These are phyloP conservation scores for Eustoma russellianum DNA, from an alignment of 257 asterid species.

Conservation along the genomic window DNA sequence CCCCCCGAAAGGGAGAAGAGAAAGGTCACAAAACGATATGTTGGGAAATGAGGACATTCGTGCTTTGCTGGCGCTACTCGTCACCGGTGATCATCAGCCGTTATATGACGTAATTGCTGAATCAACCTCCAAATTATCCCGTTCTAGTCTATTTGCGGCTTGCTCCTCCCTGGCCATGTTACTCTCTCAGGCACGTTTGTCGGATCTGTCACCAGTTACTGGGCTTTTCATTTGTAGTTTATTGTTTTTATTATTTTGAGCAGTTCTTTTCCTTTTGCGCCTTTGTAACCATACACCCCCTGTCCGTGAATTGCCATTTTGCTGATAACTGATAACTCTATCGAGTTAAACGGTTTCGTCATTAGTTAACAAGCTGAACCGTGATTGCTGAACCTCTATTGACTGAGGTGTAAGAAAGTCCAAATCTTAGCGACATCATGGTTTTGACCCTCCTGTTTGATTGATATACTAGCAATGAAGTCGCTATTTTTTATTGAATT, in stretches of 20 bases:
- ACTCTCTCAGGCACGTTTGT: conserved; percentile 43
- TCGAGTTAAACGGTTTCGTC: not conserved
- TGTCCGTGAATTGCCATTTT: no score
- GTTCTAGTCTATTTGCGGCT: conserved; percentile 40
- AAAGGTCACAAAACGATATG: conserved; percentile 8
- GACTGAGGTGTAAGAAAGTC: not conserved
- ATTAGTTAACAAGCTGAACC: not conserved
- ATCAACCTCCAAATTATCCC: conserved; percentile 42
- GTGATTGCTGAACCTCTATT: not conserved
- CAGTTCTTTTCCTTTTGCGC: not conserved
- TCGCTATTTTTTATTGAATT: no score
- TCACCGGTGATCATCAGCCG: conserved; percentile 43
- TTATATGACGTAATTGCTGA: conserved; percentile 62
- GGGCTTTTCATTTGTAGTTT: not conserved
- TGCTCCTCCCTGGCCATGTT: conserved; percentile 65
- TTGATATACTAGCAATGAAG: no score
- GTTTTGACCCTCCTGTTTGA: no score
- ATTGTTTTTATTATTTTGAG: not conserved
- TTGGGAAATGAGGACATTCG: conserved; percentile 25
- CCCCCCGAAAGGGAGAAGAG: no score
- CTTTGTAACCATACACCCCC: no score
- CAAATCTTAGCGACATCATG: not conserved
- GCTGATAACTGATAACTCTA: no score
- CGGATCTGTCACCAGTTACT: not conserved
- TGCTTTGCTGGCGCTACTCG: conserved; percentile 39